Evolutionary conservation across 169 alveolate genomes (phyloP), one percentile per base, ranked within the genome.

Genomic region (Eimeria necatrix): DNA sequence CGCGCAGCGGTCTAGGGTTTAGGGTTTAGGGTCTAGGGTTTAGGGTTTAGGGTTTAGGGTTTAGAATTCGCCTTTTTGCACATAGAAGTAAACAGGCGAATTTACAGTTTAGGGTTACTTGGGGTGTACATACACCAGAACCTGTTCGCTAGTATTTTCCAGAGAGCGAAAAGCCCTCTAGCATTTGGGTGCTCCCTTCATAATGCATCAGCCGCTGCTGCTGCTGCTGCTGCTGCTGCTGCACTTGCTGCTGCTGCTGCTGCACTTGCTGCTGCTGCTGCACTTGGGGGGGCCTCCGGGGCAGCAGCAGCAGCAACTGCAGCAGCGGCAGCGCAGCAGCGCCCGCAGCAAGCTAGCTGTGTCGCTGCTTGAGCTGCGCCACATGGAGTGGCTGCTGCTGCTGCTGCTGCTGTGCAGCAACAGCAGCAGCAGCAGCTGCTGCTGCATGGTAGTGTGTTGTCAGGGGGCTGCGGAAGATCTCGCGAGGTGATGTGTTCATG

Each of bases 391-490:
- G 20, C 22, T 12, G 22, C 68, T 12, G 83, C 51, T 7, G 46
- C 83, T 22, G 20, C 68, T 12, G 68, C 68, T 56, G 22, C 68
- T 32, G 41, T 32, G 22, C 68, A 56, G 68, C 68, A 56, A 18
- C 68, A 56, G 68, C 68, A 56, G 68, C 68, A 56, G 68, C 68
- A 56, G 68, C 68, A 56, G 78, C 78, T 68, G 78, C 78, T 68
- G 48, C 78, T 68, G 78, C 78, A 12, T n/a, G 73, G 73, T n/a
- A 26, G 9, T 68, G 78, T 16, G 8, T 68, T 8, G 48, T 9
- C 6, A 14, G n/a, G 14, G 6, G 78, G 78, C 12, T 68, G 78
- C n/a, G 0, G 4, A 48, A 68, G 78, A 5, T 68, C 26, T 22
- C 8, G 78, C 0, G 46, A 22, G 49, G 0, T 5, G 24, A 22